Base-by-base conservation (phyloP, 495 filamentous ascomycete genomes). In the Aspergillus egyptiacus region DNA sequence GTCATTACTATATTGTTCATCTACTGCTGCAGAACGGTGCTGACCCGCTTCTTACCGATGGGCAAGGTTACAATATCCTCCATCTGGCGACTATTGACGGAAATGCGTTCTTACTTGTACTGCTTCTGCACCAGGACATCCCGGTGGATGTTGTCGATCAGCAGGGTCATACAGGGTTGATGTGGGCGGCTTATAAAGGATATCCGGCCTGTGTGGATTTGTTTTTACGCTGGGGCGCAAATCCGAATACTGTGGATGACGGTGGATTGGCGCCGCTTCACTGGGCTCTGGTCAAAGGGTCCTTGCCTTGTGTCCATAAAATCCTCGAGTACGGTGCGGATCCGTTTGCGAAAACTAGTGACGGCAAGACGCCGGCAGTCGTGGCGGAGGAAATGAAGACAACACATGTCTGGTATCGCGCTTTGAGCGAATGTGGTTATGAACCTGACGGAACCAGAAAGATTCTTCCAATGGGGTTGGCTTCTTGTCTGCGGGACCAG, bases 171-270 rank as follows among this genome's bases (percentile, higher is more conserved):
- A 97, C 94, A 1, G 83, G 81, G 30, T 70, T 98, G 43, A 98
- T 98, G 93, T 98, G 93, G 93, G 87, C 94, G 19, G 91, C 91
- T 23, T 98, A 98, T 68, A 98, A 97, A 62, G 94, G 94, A 15
- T 95, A 80, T 62, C 85, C 89, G 0, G 82, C 82, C 18, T 93
- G 86, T 59, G 94, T 98, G 36, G 94, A 97, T 63, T 67, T 96
- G 18, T 93, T 95, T 58, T 66, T 98, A 47, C 83, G 89, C 50
- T 98, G 93, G 91, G 93, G 93, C 20, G 93, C 93, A 25, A 90
- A 89, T 63, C 86, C 95, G 14, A 89, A 94, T 65, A 84, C 87
- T 25, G 81, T 78, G 35, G 93, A 98, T 60, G 89, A 96, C 56
- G 82, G 86, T 49, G 91, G 91, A 6, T 88, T 97, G 58, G 93